Evolutionary conservation across 345 rosid species (phyloP), one percentile per base, ranked within the genome.

Genomic region (Populus davidiana): DNA sequence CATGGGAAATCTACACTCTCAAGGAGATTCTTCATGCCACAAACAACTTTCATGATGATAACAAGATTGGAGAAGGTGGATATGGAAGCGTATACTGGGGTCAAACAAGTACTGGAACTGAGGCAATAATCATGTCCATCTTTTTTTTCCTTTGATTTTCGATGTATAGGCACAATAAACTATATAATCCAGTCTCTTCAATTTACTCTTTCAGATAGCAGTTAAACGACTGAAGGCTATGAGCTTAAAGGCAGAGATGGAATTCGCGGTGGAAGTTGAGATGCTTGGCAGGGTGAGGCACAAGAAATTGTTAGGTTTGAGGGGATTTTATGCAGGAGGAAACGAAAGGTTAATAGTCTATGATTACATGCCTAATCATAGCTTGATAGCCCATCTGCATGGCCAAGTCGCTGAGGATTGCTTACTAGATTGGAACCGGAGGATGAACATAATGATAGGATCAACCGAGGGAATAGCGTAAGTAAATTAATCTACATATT

Each of bases 21-120:
- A 88, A 88, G 83, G 90, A 88, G 83, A 81, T 91, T 69, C 82
- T 89, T 35, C 86, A 85, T 8, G 91, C 95, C 43, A 88, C 95
- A 54, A 91, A 91, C 80, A 87, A 83, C 66, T 91, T 91, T 72
- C 88, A 86, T 44, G 69, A 88, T 17, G 91, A 89, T 73, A 91
- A 87, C 74, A 91, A 89, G 84, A 89, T 91, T 7, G 93, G 95
- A 8, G 93, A 91, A 70, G 95, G 93, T 10, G 93, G 93, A 5
- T 91, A 85, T 47, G 95, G 93, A 39, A 88, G 90, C 44, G 93
- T 91, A 13, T 91, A 87, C 29, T 86, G 91, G 91, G 95, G 95
- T 54, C 87, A 85, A 56, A 89, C 91, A 82, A 86, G 85, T 84
- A 79, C 84, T 85, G 91, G 95, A 79, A 75, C 47, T 23, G 91